Base-by-base conservation (phyloP, 371 early-diverging fungal species). In the Syncephalastrum racemosum region DNA sequence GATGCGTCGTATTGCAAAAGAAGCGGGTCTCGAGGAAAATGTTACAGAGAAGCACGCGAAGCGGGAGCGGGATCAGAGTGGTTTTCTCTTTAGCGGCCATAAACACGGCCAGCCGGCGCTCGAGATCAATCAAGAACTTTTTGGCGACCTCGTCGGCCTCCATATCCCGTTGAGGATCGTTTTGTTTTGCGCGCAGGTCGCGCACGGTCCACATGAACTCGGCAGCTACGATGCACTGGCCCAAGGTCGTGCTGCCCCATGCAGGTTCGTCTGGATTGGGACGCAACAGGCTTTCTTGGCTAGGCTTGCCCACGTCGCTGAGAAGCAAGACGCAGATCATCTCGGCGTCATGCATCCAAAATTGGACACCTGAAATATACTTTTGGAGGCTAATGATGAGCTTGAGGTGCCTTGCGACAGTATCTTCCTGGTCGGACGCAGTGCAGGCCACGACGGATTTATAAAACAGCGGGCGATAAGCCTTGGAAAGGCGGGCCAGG, bases 291-390 rank as follows among this genome's bases (percentile, higher is more conserved):
- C 31, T 54, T 25, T 6, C 54, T 42, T 43, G 45, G 48, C 54
- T 56, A 50, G 46, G 46, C 42, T 64, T 57, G 2, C 81, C 81
- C 7, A 84, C 70, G 59, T 86, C 84, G 20, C 84, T 85, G 53
- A 86, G 63, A 4, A 82, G 63, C 16, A 86, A 59, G 4, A 84
- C 84, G 55, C 73, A 78, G 46, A 86, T 79, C 82, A 86, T 79
- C 47, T 85, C 87, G 1, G 74, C 69, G 61, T 86, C 87, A n/a
- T 76, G 73, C 85, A 86, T 85, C 68, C 80, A 86, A 25, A 82
- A 63, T 51, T 85, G 82, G 16, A 86, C 83, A 4, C 80, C 74
- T 10, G 74, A 66, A 41, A 86, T 59, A 46, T 86, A 82, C 8
- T 67, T 67, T 14, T 77, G 72, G 8, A 86, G 53, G 20, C 74